phyloP scores from a whole-genome alignment of 1,139 yeast genomes.

The Meyerozyma sp. region DNA sequence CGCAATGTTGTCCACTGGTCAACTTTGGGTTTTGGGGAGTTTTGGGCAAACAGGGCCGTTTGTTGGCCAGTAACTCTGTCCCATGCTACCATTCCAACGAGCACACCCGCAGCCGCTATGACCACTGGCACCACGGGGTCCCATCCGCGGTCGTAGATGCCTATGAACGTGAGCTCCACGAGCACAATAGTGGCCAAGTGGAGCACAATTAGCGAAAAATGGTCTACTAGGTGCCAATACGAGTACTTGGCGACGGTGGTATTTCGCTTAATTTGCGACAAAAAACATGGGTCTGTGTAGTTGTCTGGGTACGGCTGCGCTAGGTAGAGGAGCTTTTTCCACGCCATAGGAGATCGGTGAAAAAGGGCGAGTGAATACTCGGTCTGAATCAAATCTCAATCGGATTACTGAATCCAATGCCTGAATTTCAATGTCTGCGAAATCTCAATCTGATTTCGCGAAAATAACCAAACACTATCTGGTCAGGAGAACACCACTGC shows the following conservation, averaged over 20 bases:
- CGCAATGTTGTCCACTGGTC: background rate
- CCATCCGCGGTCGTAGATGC: slow-evolving; percentile 44
- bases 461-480: too few species aligned
- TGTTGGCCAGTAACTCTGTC: background rate
- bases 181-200: slow-evolving; percentile 60
- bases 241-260: slow-evolving; percentile 68
- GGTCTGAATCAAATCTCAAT: too few species aligned
- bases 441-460: too few species aligned
- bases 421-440: background rate
- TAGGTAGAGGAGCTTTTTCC: slow-evolving; percentile 88
- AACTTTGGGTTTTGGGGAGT: too few species aligned
- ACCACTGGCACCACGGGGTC: slow-evolving; percentile 35
- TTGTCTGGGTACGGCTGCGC: slow-evolving; percentile 88
- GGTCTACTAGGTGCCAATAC: slow-evolving; percentile 57
- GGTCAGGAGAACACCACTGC: too few species aligned
- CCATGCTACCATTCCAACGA: slow-evolving; percentile 22
- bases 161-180: slow-evolving; percentile 59
- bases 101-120: slow-evolving; percentile 19
- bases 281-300: slow-evolving; percentile 75
- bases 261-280: slow-evolving; percentile 73
- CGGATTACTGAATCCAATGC: too few species aligned
- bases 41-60: too few species aligned
- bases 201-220: slow-evolving; percentile 61
- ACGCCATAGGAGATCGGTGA: slow-evolving; percentile 18
- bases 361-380: too few species aligned